phyloP scores from a whole-genome alignment of 768 basidiomycete genomes.

The Tricholomella constricta region DNA sequence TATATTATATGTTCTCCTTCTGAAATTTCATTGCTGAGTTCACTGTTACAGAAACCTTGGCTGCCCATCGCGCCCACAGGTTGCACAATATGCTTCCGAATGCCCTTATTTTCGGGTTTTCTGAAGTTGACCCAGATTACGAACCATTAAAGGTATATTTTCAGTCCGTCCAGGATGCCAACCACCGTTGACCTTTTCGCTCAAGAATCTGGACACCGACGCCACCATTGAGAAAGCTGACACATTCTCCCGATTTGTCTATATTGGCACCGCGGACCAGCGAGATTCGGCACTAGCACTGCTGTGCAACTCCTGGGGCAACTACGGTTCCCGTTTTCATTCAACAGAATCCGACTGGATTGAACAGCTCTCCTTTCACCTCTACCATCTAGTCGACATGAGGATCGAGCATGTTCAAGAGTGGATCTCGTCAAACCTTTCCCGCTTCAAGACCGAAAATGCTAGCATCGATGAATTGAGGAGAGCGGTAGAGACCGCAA shows the following conservation, averaged over 20 bases:
- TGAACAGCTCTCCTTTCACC: conserved; percentile 34
- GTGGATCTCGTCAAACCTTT: conserved; percentile 54
- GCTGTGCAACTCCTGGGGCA: conserved; percentile 31
- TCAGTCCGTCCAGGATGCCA: neutral
- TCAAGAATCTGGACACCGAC: conserved; percentile 59
- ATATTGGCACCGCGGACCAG: conserved; percentile 16
- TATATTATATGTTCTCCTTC: conserved; percentile 28
- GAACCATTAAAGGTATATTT: conserved; percentile 52
- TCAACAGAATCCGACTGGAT: conserved; percentile 46
- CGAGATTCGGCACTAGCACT: conserved; percentile 25
- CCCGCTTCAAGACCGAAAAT: conserved; percentile 46
- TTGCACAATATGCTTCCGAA: conserved; percentile 43
- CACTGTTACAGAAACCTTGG: conserved; percentile 42
- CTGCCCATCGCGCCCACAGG: conserved; percentile 47
- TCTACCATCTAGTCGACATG: conserved; percentile 40
- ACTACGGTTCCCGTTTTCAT: conserved; percentile 31
- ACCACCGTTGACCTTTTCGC: neutral
- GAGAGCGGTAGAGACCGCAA: conserved; percentile 41
- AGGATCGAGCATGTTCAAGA: conserved; percentile 49
- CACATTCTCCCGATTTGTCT: conserved; percentile 37
- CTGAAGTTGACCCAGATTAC: conserved; percentile 44
- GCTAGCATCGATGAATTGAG: conserved; percentile 47
- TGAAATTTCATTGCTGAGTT: neutral
- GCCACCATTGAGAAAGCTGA: conserved; percentile 38
- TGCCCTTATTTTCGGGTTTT: conserved; percentile 50